Evolutionary conservation across 1,284 basidiomycete genomes (phyloP), one percentile per base, ranked within the genome.

Genomic region (Boletus hoseneyae): DNA sequence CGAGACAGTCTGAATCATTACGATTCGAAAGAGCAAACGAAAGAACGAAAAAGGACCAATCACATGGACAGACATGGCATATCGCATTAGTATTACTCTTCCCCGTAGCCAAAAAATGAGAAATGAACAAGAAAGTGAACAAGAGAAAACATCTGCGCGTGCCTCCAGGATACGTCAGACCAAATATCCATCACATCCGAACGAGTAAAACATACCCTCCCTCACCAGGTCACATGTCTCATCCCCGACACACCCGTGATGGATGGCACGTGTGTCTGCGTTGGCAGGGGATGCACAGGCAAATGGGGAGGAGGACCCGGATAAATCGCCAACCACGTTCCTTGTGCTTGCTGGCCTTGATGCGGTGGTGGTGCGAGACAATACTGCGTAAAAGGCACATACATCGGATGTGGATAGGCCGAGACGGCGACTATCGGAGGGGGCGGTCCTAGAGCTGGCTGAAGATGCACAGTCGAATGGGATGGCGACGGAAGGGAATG

Each of bases 141-240:
- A 37, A 38, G 12, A 32, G 33, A 35, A 43, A 13, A 30, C 37
- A 38, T 10, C 7, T 11, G 46, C 29, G n/a, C 7, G 18, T 5
- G 21, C 21, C 4, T n/a, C 23, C 5, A 25, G 27, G n/a, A 18
- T 10, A 10, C 42, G n/a, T 59, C 42, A 55, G 45, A 36, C 9
- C 13, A n/a, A 15, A n/a, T 0, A 15, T 16, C 9, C 18, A 37
- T 40, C 29, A 0, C n/a, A 30, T 3, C n/a, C 6, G 3, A 35
- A 34, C 9, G 6, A 41, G 3, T 5, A 42, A 41, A 18, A 57
- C 48, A 25, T 12, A 51, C 61, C 47, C 30, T 19, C 2, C 6
- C 41, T 62, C 54, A 62, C 61, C 61, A 62, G 23, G 46, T 62
- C 27, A 53, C 62, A 32, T 62, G 61, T 42, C 63, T 48, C 61